These are phyloP conservation scores for Alliaria petiolata DNA, from an alignment of 345 rosid species.

Conservation along the genomic window DNA sequence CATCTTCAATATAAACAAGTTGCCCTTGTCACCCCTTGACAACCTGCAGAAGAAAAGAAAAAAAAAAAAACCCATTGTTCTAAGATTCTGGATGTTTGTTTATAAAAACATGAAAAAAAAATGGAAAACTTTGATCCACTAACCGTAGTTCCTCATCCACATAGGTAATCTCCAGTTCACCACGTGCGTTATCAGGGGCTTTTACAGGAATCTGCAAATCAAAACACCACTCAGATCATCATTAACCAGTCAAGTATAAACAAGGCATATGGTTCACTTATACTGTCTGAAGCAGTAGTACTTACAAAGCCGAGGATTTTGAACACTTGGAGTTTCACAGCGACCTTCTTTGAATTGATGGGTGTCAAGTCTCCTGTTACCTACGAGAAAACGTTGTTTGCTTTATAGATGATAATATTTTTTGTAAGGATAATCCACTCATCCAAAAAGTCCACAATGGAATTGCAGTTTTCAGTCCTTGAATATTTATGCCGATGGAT, in stretches of 20 bases:
- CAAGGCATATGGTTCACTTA: too few species aligned
- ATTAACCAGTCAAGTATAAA: neutral
- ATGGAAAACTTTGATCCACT: slow-evolving; percentile 14
- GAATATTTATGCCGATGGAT: neutral
- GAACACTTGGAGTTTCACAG: slow-evolving; percentile 75
- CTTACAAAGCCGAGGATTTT: slow-evolving; percentile 83
- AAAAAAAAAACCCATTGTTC: neutral
- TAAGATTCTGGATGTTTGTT: neutral
- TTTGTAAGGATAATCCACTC: too few species aligned
- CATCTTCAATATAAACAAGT: slow-evolving; percentile 89
- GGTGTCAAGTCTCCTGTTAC: slow-evolving; percentile 89
- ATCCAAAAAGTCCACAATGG: too few species aligned
- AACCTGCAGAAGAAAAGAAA: slow-evolving; percentile 48
- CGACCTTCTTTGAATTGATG: slow-evolving; percentile 65
- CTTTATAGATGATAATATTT: too few species aligned
- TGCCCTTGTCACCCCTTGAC: slow-evolving; percentile 90
- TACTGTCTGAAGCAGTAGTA: neutral
- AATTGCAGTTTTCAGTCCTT: neutral
- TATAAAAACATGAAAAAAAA: neutral
- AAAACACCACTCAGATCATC: too few species aligned
- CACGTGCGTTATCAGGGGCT: slow-evolving; percentile 62
- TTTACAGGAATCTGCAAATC: slow-evolving; percentile 47
- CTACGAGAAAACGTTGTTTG: slow-evolving; percentile 31
- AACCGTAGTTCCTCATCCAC: slow-evolving; percentile 58
- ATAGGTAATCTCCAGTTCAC: slow-evolving; percentile 59